Conservation (phyloP, 2,329 filamentous ascomycete genomes). For the Pseudogymnoascus sp. region DNA sequence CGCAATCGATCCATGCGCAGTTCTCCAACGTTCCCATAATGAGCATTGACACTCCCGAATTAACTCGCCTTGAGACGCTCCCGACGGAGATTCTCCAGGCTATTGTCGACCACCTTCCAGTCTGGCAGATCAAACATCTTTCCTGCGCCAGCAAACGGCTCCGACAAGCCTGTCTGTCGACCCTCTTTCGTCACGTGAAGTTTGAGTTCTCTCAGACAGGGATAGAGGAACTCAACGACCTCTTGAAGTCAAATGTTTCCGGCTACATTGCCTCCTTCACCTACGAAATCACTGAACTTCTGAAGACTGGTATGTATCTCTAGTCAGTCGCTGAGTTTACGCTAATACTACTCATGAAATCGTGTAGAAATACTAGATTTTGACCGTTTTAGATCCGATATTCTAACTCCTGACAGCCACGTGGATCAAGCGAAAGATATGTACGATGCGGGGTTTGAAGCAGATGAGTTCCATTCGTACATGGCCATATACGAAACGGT, state of each 20-base stretch:
- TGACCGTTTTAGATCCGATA: conserved; percentile 14
- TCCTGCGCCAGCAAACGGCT: conserved; percentile 13
- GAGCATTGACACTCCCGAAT: not conserved
- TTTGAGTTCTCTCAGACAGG: conserved; percentile 13
- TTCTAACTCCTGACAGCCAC: conserved; percentile 14
- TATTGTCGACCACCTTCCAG: conserved; percentile 9
- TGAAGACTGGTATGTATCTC: not conserved
- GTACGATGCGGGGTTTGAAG: conserved; percentile 10
- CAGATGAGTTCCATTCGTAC: conserved; percentile 12
- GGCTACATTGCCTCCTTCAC: conserved; percentile 12
- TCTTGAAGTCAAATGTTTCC: conserved; percentile 13
- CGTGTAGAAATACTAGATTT: conserved; percentile 11
- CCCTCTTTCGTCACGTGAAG: conserved; percentile 14
- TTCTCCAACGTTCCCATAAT: conserved; percentile 1
- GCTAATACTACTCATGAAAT: not conserved
- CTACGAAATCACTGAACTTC: conserved; percentile 1
- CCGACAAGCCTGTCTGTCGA: conserved; percentile 11
- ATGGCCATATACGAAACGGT: conserved; percentile 13
- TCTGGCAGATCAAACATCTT: conserved; percentile 12
- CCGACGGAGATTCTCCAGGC: conserved; percentile 11
- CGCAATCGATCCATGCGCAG: not conserved
- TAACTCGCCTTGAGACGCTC: not conserved
- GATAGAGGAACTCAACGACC: conserved; percentile 11
- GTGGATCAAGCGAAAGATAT: conserved; percentile 14
- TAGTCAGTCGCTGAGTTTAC: not conserved